Base-by-base conservation (phyloP, 176 grass and related monocot genomes). In the Dendrocalamus sinicus region DNA sequence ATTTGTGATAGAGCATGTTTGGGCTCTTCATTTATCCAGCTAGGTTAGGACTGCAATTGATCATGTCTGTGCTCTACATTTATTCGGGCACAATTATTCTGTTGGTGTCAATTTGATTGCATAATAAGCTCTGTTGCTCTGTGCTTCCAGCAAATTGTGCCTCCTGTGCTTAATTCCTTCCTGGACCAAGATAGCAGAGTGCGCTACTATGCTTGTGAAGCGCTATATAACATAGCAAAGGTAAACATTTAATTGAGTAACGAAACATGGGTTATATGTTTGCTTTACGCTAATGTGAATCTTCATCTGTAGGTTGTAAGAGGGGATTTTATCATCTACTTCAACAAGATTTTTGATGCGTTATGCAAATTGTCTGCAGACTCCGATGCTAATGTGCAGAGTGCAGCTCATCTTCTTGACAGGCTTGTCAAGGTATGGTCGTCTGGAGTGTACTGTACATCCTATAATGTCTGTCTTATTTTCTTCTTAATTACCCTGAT, bases 181-280 rank as follows among this genome's bases (percentile, higher is more conserved):
- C 4, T 20, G 26, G 97, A 99, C 70, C 94, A 96, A 87, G 97
- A 99, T 78, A 92, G 94, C 62, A 99, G 94, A 91, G 97, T 99
- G 82, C 93, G 97, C 58, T 99, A 96, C 79, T 99, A 99, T 94
- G 97, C 97, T 70, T 99, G 97, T 88, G 97, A 99, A 94, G 97
- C 97, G 67, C 73, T 99, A 74, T 99, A 99, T 85, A 99, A 99
- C 79, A 99, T 99, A 88, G 97, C 97, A 87, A 99, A 99, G 97
- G 97, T 92, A 83, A 90, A 24, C 64, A 83, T 78, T 69, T 91
- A 53, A 52, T 64, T 22, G 11, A 81, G 26, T 64, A 54, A 77
- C 2, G 8, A 11, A 40, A 58, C 77, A 40, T 12, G 46, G 43
- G 23, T 50, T 46, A 23, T 64, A 37, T 53, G 14, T 61, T 65